A percentile compares a stretch with the other conserved stretches of the same genome.
Evolutionary conservation across 2,329 filamentous ascomycete genomes (phyloP).

Genomic region (Geosmithia flava): DNA sequence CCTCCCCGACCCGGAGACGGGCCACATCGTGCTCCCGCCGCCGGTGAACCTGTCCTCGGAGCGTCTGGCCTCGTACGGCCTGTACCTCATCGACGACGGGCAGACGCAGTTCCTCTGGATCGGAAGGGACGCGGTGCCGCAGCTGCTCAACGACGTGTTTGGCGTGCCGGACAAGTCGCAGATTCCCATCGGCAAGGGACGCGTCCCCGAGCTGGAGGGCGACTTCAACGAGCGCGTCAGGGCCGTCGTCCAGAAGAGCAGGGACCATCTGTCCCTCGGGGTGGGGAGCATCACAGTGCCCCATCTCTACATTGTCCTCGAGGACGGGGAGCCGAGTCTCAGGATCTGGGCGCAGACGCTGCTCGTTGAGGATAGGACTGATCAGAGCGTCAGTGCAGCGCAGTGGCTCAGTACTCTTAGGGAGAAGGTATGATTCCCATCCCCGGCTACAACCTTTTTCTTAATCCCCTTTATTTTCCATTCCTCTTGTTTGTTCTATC

Average conservation of each 20-base stretch:
- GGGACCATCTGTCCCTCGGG: conserved; percentile 73
- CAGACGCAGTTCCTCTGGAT: conserved; percentile 98
- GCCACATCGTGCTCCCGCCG: conserved; percentile 79
- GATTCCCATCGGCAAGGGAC: conserved; percentile 82
- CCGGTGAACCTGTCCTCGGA: conserved; percentile 79
- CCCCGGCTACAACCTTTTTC: neutral
- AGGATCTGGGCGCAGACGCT: conserved; percentile 96
- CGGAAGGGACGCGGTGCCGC: conserved; percentile 82
- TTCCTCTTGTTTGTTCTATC: neutral
- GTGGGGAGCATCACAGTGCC: conserved; percentile 90
- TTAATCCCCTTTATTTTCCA: neutral
- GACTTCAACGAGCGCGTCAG: conserved; percentile 95
- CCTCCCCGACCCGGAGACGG: conserved; percentile 71
- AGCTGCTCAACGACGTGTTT: conserved; percentile 82
- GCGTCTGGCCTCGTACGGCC: conserved; percentile 73
- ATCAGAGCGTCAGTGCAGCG: conserved; percentile 82
- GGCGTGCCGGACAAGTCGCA: conserved; percentile 72
- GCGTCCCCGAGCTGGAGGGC: conserved; percentile 76
- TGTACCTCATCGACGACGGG: conserved; percentile 94
- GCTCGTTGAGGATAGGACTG: conserved; percentile 86
- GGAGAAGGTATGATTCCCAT: conserved; percentile 61
- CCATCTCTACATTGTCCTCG: conserved; percentile 83
- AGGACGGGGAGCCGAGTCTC: conserved; percentile 90
- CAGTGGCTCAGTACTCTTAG: conserved; percentile 88
- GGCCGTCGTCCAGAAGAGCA: conserved; percentile 82